Base-by-base conservation (phyloP, 108 stramenopile species). In the Skeletonema grethae region DNA sequence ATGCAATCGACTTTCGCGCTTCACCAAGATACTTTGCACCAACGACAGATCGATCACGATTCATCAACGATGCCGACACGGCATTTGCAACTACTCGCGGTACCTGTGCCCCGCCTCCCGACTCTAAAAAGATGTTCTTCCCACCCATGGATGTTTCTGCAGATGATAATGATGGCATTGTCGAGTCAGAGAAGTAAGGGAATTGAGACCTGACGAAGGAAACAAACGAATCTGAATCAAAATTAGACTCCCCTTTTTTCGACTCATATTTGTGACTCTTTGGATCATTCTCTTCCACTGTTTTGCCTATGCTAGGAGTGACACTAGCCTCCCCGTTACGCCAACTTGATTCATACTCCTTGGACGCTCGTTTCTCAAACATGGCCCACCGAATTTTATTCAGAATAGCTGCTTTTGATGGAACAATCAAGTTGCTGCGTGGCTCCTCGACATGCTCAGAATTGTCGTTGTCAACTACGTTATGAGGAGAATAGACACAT, bases 81-180 rank as follows among this genome's bases (percentile, higher is more conserved):
- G 77, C 63, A 67, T 84, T 73, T 25, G 80, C 69, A 5, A 95
- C 94, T 38, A 50, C 46, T 10, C 63, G 30, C 31, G 94, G 88
- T 22, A 93, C 92, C 68, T 95, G 95, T 1, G 92, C 69, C 10
- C 95, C 95, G 10, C 95, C 95, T 16, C 92, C 92, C 67, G 90
- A 93, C 59, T 95, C 95, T 57, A 93, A 85, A 70, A 92, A 95
- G 6, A 94, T 64, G 67, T 28, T 28, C 25, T 73, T 34, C 34
- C 34, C 5, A 34, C 34, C 34, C 34, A 34, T 66, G 29, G 34
- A 30, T 20, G 6, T 25, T 57, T 65, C 22, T 65, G 18, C 8
- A 18, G 29, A 34, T 20, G 50, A 18, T 67, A 36, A 29, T 58
- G 67, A 4, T 53, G 53, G 3, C 30, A 45, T 32, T 67, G 65